These are phyloP conservation scores for Orobanche coerulescens DNA, from an alignment of 257 asterid genomes.

Conservation along the genomic window DNA sequence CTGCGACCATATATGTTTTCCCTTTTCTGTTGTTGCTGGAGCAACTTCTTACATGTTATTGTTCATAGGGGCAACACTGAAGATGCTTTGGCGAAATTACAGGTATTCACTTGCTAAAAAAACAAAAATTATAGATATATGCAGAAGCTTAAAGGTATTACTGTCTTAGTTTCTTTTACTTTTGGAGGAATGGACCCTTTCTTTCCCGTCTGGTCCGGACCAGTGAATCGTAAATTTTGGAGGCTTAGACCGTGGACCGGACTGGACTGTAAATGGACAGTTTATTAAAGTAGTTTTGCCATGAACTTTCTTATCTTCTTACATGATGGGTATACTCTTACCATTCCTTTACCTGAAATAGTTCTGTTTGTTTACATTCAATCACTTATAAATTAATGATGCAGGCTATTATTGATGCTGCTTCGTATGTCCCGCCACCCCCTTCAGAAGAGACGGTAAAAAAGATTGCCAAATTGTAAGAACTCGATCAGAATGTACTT, in stretches of 20 bases:
- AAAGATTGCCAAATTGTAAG: conserved; percentile 78
- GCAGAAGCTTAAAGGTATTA: background rate
- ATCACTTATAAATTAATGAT: conserved; percentile 12
- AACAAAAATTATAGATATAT: conserved; percentile 36
- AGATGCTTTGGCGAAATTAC: conserved; percentile 81
- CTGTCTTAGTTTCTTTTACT: background rate
- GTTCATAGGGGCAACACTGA: conserved; percentile 64
- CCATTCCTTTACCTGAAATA: background rate
- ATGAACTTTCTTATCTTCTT: background rate
- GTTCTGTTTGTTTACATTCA: conserved; percentile 1
- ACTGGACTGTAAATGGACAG: too few relatives aligned
- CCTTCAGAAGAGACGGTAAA: conserved; percentile 74
- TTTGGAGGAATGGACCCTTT: background rate
- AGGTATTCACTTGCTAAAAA: conserved; percentile 54
- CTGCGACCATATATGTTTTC: background rate
- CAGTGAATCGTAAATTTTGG: too few relatives aligned
- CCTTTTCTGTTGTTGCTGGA: conserved; percentile 15
- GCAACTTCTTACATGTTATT: conserved; percentile 15
- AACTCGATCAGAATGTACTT: conserved; percentile 9
- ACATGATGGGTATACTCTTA: background rate
- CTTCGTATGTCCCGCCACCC: conserved; percentile 88
- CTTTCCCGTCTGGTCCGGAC: too few relatives aligned
- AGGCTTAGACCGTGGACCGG: too few relatives aligned
- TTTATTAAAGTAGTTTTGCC: background rate
- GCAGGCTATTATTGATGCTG: conserved; percentile 90